These are phyloP conservation scores for Vaucheria bursata DNA, from an alignment of 352 stramenopile genomes.

Conservation along the genomic window DNA sequence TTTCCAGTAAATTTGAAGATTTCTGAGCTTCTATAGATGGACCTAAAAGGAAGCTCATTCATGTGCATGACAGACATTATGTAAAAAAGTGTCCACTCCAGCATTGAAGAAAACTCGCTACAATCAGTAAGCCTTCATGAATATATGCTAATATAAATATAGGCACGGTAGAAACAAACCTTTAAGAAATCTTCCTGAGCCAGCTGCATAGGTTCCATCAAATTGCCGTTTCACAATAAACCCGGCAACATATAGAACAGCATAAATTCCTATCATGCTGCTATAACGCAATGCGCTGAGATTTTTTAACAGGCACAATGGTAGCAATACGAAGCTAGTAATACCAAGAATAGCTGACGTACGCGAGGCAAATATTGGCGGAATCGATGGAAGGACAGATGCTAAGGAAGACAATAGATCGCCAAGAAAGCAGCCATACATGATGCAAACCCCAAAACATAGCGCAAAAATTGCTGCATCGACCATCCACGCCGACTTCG, in stretches of 20 bases:
- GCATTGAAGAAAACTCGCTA: too few relatives aligned
- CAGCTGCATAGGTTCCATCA: conserved; percentile 22
- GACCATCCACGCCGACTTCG: conserved; percentile 7
- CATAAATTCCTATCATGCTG: conserved; percentile 11
- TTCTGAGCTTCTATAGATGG: too few relatives aligned
- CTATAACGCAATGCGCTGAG: conserved; percentile 20
- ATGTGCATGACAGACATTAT: too few relatives aligned
- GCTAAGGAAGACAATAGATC: conserved; percentile 10
- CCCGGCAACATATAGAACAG: conserved; percentile 14
- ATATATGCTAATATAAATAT: too few relatives aligned
- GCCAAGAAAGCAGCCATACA: conserved; percentile 29
- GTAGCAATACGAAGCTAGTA: neutral
- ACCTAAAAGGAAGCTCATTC: too few relatives aligned
- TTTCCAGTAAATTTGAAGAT: too few relatives aligned
- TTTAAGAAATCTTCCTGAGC: neutral
- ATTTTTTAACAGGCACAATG: conserved; percentile 13
- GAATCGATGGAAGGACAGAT: neutral
- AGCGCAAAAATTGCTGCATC: conserved; percentile 16
- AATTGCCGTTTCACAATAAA: conserved; percentile 15
- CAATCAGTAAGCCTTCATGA: too few relatives aligned
- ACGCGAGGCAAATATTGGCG: conserved; percentile 11
- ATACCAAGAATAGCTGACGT: conserved; percentile 19
- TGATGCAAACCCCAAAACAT: conserved; percentile 16
- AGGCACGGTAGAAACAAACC: too few relatives aligned
- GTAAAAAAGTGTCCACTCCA: too few relatives aligned